Base-by-base conservation (phyloP, 768 basidiomycete species). In the Mycena crocata region DNA sequence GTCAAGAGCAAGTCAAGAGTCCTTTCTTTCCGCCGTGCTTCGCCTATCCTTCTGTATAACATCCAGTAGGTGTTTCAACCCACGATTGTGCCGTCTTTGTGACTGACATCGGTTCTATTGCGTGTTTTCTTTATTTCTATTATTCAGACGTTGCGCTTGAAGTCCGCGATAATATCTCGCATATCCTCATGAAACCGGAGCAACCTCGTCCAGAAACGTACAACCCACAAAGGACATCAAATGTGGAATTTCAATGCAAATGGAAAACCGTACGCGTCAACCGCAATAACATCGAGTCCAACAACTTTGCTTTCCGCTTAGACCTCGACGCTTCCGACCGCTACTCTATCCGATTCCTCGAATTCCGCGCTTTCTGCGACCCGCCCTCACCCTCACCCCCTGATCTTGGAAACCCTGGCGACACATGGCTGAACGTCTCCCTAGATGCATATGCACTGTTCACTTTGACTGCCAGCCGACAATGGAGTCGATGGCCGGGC, bases 381-480 rank as follows among this genome's bases (percentile, higher is more conserved):
- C 65, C 65, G n/a, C n/a, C n/a, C n/a, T n/a, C n/a, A n/a, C n/a
- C n/a, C n/a, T n/a, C n/a, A 13, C 65, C 58, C 12, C 14, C 12
- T 30, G 65, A 66, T 17, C 35, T 66, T 12, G 65, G 65, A 15
- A 46, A 61, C 35, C 59, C 65, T 12, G 65, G 65, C 0, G 65
- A 66, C 17, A 56, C 56, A 3, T 66, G 65, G 65, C 24, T 66
- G 26, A 66, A 66, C 21, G 30, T 66, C 39, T 66, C 58, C 2
- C 52, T 58, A 4, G n/a, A 21, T 3, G 34, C 51, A 4, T 66
- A 49, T 32, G 45, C 58, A 21, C 23, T 66, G 10, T 66, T 61
- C 32, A 54, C 65, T 3, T 37, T 66, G 37, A 56, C 49, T 42
- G 34, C 17, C n/a, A 26, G 37, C 5, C 31, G 24, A 40, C 52